Conservation (phyloP, 768 basidiomycete species). For the Sistotremastrum niveocremeum region DNA sequence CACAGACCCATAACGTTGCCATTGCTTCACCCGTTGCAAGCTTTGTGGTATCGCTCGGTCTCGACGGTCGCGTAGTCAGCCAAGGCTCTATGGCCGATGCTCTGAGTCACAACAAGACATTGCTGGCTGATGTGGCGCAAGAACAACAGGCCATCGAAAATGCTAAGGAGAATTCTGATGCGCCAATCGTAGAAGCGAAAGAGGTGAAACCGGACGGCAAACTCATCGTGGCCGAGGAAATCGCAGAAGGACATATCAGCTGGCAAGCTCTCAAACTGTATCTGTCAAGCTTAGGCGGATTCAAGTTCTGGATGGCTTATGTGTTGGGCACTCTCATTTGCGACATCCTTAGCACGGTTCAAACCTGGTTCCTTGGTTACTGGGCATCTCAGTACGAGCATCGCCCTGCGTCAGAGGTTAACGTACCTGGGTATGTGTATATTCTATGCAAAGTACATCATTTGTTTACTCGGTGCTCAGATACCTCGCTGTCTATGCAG, state of each 20-base stretch:
- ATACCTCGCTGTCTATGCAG: conserved; percentile 33
- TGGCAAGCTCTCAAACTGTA: conserved; percentile 22
- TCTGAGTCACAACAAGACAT: conserved; percentile 25
- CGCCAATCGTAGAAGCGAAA: conserved; percentile 9
- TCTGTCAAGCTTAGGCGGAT: conserved; percentile 15
- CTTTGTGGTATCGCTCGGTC: conserved; percentile 40
- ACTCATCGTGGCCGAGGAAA: conserved; percentile 24
- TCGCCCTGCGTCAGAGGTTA: conserved; percentile 20
- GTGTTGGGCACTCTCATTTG: conserved; percentile 8
- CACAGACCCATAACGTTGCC: conserved; percentile 38
- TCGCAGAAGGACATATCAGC: conserved; percentile 22
- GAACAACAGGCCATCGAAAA: conserved; percentile 17
- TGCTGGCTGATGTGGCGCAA: conserved; percentile 16
- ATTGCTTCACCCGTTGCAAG: conserved; percentile 39
- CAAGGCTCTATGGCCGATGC: conserved; percentile 37
- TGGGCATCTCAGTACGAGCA: conserved; percentile 31
- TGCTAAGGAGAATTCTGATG: conserved; percentile 15
- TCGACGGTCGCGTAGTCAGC: conserved; percentile 37
- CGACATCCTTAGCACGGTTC: conserved; percentile 12
- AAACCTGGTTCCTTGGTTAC: conserved; percentile 31
- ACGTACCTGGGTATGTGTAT: conserved; percentile 19
- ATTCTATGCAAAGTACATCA: neutral
- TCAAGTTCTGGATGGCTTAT: conserved; percentile 18
- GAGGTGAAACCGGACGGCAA: conserved; percentile 16
- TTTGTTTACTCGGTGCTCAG: conserved; percentile 19